A percentile compares a stretch with the other conserved stretches of the same genome.
Evolutionary conservation across 225 moss, liverwort and hornwort species (phyloP).

Genomic region (Sphagnum tenellum): DNA sequence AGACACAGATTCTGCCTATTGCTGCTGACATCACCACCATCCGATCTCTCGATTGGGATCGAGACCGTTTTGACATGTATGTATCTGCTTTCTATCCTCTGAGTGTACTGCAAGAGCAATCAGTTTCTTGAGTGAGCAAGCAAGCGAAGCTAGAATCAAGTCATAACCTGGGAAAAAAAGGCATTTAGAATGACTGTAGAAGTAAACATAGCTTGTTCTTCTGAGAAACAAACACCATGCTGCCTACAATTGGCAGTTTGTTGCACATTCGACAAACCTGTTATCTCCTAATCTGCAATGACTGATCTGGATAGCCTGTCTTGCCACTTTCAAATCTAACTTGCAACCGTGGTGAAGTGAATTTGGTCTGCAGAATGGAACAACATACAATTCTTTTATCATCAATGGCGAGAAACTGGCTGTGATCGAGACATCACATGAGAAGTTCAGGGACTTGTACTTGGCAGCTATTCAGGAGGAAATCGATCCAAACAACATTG

Average conservation of each 20-base stretch:
- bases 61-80: conserved; percentile 87
- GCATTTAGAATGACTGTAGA: background rate
- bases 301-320: background rate
- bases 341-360: conserved; percentile 32
- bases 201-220: background rate
- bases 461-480: conserved; percentile 55
- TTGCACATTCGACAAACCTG: background rate
- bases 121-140: background rate
- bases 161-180: background rate
- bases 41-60: conserved; percentile 92
- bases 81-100: conserved; percentile 2
- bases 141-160: background rate
- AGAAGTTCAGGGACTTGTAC: conserved; percentile 80
- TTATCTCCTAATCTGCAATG: background rate
- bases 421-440: conserved; percentile 77
- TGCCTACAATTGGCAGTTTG: background rate
- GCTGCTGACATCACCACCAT: conserved; percentile 69
- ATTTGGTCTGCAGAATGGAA: conserved; percentile 87
- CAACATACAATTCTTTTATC: conserved; percentile 80
- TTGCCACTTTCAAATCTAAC: background rate
- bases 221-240: background rate
- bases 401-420: conserved; percentile 71
- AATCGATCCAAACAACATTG: conserved; percentile 62
- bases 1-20: conserved; percentile 61
- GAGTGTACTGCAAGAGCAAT: background rate